A percentile compares a stretch with the other conserved stretches of the same genome.
Evolutionary conservation across 148 eudicot genomes (phyloP).

Genomic region (Rhododendron vialii): DNA sequence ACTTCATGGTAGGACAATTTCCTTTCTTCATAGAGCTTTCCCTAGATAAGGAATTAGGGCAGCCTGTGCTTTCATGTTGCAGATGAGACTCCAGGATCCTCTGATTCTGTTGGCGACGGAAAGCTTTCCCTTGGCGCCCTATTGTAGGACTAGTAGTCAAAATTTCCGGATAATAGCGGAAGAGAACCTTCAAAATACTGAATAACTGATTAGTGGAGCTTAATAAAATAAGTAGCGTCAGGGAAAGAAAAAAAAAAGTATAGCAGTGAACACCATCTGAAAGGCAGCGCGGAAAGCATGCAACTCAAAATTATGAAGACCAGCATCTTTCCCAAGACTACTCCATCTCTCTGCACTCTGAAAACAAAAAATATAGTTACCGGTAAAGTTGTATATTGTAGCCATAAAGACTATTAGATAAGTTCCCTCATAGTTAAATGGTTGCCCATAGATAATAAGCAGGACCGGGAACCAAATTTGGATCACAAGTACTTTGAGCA

Average conservation of each 20-base stretch:
- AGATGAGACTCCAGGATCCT: slow-evolving; percentile 28
- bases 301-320: slow-evolving; percentile 81
- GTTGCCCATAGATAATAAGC: not conserved
- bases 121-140: slow-evolving; percentile 94
- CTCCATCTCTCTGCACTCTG: slow-evolving; percentile 97
- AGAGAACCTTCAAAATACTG: slow-evolving; percentile 57
- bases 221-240: not conserved
- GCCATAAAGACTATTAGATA: not conserved
- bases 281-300: slow-evolving; percentile 94
- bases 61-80: slow-evolving; percentile 14
- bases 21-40: slow-evolving; percentile 22
- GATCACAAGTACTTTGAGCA: not conserved
- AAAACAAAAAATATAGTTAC: not conserved
- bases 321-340: slow-evolving; percentile 54
- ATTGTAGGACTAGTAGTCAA: slow-evolving; percentile 53
- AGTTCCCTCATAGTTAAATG: not conserved
- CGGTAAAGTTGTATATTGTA: not conserved
- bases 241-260: not conserved
- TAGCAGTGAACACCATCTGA: slow-evolving; percentile 61
- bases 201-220: slow-evolving; percentile 12
- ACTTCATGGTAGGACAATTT: slow-evolving; percentile 6
- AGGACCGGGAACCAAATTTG: not conserved
- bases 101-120: slow-evolving; percentile 62
- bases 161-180: slow-evolving; percentile 55
- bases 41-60: slow-evolving; percentile 4